Base-by-base conservation (phyloP, 2,329 filamentous ascomycete genomes). In the Pseudogymnoascus destructans region DNA sequence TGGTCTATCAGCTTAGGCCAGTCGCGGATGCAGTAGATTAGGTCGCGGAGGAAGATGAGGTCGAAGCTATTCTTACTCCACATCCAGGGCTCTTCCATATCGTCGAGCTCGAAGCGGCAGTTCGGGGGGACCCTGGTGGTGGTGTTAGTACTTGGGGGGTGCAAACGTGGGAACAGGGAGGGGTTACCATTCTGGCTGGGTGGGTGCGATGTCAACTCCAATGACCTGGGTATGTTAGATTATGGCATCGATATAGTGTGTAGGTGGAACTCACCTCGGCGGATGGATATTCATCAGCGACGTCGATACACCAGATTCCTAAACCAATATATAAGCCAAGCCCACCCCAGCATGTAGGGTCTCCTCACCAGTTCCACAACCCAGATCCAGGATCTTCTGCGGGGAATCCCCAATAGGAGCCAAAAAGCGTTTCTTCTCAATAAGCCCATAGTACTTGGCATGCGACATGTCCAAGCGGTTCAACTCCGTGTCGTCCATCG, bases 381-480 rank as follows among this genome's bases (percentile, higher is more conserved):
- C 71, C n/a, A 75, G 64, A 59, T 75, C 65, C 2, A 75, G 64
- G 4, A 75, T 63, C 17, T 61, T 65, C 23, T 69, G 67, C 1
- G 66, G 66, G 3, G 66, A 61, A 11, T 63, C 64, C 7, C 64
- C 61, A 11, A 66, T 65, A 4, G 60, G 60, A 0, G 59, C 60
- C n/a, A 61, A n/a, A 27, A 58, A 61, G 3, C 21, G 32, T 17
- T 46, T 40, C 5, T 40, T 40, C 36, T 40, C 36, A 19, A 40
- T 13, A 5, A 68, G 33, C 1, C 66, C 66, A 21, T 62, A 67
- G 61, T 71, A 72, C 58, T 72, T 71, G 8, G 66, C 64, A 60
- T 74, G 72, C 10, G 67, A 68, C 65, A 74, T 66, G 59, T 74
- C 71, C n/a, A 74, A 72, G 10, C 73, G 67, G 57, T 73, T 71